Conservation (phyloP, 2,329 filamentous ascomycete genomes). For the Cladophialophora immunda region DNA sequence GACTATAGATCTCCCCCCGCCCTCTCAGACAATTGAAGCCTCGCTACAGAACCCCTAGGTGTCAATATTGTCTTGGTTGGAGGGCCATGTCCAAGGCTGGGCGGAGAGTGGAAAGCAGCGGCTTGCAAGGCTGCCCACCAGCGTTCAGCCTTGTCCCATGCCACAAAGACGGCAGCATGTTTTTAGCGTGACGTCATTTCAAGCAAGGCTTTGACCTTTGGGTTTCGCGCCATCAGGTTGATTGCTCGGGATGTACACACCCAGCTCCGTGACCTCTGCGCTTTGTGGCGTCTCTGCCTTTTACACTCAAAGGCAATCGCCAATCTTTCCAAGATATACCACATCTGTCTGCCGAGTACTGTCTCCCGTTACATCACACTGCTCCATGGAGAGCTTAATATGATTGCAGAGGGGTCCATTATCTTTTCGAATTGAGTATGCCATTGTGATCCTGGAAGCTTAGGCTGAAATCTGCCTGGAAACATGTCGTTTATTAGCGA, state of each 20-base stretch:
- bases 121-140: not conserved
- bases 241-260: not conserved
- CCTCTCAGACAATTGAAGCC: not conserved
- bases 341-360: not conserved
- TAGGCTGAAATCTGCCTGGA: not conserved
- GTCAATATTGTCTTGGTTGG: not conserved
- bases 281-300: not conserved
- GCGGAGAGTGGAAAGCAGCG: too few species aligned
- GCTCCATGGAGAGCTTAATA: not conserved
- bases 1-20: too few species aligned
- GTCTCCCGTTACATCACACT: not conserved
- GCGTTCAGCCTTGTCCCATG: not conserved
- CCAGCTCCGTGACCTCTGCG: not conserved
- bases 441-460: not conserved
- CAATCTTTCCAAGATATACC: not conserved
- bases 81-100: not conserved
- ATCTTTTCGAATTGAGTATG: not conserved
- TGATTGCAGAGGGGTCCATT: not conserved
- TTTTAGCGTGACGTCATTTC: conserved; percentile 20
- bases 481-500: conserved; percentile 37
- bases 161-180: conserved; percentile 6
- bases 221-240: not conserved
- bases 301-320: not conserved
- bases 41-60: not conserved
- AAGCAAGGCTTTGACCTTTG: not conserved